phyloP scores from a whole-genome alignment of 163 green algal species.

The Prototheca cutis region DNA sequence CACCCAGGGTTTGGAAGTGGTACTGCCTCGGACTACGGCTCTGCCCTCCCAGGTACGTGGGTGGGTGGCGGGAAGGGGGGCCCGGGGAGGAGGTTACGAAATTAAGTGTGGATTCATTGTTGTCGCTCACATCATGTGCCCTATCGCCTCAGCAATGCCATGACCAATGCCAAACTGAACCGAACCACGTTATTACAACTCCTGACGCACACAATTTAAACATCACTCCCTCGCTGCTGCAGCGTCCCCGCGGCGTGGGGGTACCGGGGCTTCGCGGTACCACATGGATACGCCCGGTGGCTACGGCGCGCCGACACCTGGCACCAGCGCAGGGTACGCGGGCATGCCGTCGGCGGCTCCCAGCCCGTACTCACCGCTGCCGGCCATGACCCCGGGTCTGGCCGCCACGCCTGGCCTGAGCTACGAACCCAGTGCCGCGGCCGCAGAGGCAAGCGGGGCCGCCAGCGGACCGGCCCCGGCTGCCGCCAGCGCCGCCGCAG shows the following conservation, averaged over 20 bases:
- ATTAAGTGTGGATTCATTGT: no score
- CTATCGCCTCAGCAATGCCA: no score
- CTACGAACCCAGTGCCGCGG: slow-evolving; percentile 24
- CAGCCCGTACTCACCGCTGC: background rate
- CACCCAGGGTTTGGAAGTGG: slow-evolving; percentile 40
- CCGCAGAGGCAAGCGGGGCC: slow-evolving; percentile 3
- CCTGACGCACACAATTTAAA: no score
- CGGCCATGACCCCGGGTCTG: slow-evolving; percentile 12
- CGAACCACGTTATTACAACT: no score
- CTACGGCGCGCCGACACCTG: background rate
- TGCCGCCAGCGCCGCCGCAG: slow-evolving; percentile 6
- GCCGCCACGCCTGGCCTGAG: slow-evolving; percentile 16
- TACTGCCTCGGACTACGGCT: no score
- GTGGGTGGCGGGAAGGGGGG: no score
- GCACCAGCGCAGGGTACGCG: background rate
- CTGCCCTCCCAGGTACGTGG: no score
- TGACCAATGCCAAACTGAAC: no score
- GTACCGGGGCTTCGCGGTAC: slow-evolving; percentile 1
- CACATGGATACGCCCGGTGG: background rate
- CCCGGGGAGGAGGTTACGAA: no score
- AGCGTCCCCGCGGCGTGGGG: slow-evolving; percentile 10
- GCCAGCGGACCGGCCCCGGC: slow-evolving; percentile 5
- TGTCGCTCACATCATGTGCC: no score
- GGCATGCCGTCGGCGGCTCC: background rate
- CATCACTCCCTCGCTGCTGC: no score